Percentiles rank a stretch among this genome's conserved stretches.
These are phyloP conservation scores for Diaporthe humulicola DNA, from an alignment of 2,329 filamentous ascomycete species.

Conservation along the genomic window DNA sequence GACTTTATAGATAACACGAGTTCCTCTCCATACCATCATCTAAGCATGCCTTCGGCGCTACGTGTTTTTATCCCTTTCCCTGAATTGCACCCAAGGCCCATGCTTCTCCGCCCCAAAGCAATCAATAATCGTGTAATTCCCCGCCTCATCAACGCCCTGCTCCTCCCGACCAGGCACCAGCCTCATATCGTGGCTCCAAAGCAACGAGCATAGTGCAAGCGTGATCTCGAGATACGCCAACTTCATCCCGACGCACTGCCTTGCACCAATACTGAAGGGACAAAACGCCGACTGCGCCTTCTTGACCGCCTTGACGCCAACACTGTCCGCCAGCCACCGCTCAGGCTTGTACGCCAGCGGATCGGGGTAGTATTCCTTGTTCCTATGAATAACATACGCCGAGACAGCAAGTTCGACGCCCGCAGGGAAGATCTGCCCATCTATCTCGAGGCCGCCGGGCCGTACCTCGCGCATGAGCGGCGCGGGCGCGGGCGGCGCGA, in stretches of 20 bases:
- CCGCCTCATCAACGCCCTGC: background rate
- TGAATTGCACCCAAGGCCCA: conserved; percentile 13
- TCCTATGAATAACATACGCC: conserved; percentile 42
- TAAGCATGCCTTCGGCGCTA: background rate
- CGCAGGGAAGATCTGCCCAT: conserved; percentile 39
- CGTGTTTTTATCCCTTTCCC: background rate
- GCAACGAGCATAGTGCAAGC: conserved; percentile 8
- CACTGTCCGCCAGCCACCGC: conserved; percentile 13
- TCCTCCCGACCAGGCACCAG: background rate
- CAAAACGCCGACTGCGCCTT: conserved; percentile 16
- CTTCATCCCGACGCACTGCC: conserved; percentile 1
- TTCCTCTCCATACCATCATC: background rate
- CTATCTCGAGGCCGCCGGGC: conserved; percentile 35
- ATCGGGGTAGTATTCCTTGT: conserved; percentile 24
- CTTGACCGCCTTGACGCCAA: background rate
- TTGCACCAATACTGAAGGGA: background rate
- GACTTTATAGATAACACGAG: background rate
- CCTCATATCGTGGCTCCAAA: background rate
- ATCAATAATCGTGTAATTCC: background rate
- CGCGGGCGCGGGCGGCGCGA: conserved; percentile 36
- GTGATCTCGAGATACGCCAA: conserved; percentile 1
- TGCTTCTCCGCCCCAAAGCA: conserved; percentile 11
- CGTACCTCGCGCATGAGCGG: conserved; percentile 41
- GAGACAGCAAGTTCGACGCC: conserved; percentile 41
- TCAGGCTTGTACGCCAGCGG: background rate